Conservation (phyloP, 148 eudicot genomes). For the Rhododendron ovatum region DNA sequence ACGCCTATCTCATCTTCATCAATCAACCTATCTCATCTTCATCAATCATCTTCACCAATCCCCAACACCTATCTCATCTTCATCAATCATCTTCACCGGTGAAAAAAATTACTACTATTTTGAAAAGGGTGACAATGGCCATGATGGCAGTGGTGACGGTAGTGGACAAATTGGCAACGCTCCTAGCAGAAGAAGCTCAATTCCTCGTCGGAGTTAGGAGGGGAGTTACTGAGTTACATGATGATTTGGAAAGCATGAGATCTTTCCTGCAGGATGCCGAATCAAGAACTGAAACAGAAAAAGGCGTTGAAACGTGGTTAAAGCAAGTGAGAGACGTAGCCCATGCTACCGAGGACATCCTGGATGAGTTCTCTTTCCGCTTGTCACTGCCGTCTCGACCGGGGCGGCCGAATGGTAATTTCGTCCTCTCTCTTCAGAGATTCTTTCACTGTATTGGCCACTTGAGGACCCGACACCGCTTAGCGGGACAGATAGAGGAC, state of each 20-base stretch:
- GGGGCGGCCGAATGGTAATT: too few relatives aligned
- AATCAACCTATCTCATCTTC: too few relatives aligned
- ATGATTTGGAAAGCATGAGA: slow-evolving; percentile 3
- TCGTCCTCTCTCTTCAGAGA: background rate
- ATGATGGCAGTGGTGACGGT: too few relatives aligned
- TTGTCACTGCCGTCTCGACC: background rate
- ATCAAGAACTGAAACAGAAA: background rate
- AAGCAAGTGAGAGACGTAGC: slow-evolving; percentile 10
- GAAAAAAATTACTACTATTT: background rate
- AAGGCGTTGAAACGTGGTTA: background rate
- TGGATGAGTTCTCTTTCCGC: background rate
- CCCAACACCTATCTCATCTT: background rate
- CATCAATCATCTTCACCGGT: too few relatives aligned
- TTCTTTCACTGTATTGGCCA: background rate
- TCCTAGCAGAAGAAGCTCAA: slow-evolving; percentile 2
- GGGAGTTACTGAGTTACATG: background rate
- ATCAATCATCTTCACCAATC: too few relatives aligned
- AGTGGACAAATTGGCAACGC: background rate
- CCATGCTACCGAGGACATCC: slow-evolving; percentile 4
- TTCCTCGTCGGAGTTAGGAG: background rate
- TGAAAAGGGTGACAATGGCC: background rate
- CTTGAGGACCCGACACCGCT: background rate
- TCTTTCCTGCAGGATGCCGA: slow-evolving; percentile 10
- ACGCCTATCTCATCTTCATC: too few relatives aligned
- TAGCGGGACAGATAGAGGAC: background rate